Base-by-base conservation (phyloP, 768 basidiomycete genomes). In the Boletus edulis region DNA sequence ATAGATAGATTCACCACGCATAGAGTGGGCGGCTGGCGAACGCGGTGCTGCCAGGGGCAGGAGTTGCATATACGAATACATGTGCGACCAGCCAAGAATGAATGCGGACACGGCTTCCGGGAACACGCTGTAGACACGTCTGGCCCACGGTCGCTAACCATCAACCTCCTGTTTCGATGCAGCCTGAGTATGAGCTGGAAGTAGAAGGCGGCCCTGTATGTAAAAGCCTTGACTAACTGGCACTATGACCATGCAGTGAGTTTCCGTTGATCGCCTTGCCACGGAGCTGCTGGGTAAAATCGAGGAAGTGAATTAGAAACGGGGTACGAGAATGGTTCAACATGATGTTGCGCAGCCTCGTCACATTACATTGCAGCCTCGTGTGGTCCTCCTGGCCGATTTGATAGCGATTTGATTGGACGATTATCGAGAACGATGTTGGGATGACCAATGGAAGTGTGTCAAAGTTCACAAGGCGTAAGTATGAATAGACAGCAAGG, bases 301-400 rank as follows among this genome's bases (percentile, higher is more conserved):
- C 37, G 39, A 55, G 51, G 45, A 46, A 9, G 52, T 51, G 64
- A 50, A 54, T 44, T 24, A 32, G 49, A 63, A 63, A 55, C 17
- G 52, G 24, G 34, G 49, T 34, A 32, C 40, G 18, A 40, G 43
- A 52, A 55, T 39, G 45, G 51, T 54, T 17, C 45, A 27, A 49
- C 55, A 41, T 31, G 47, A 46, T 49, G 59, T 35, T 57, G 48
- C 65, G 46, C 59, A 55, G 59, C 56, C 54, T 57, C 22, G 53
- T 35, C 29, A 29, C 27, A 29, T 20, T n/a, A 49, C 51, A 48
- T 39, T 22, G 39, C 32, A 29, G 47, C 65, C 65, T 63, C 65
- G 58, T 68, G 65, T 56, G 38, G 41, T 44, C 64, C 64, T 68
- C 47, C 64, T 58, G 61, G 67, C 43, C 13, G 38, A 27, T 17